Conservation (phyloP, 495 filamentous ascomycete species). For the Xylaria scruposa region DNA sequence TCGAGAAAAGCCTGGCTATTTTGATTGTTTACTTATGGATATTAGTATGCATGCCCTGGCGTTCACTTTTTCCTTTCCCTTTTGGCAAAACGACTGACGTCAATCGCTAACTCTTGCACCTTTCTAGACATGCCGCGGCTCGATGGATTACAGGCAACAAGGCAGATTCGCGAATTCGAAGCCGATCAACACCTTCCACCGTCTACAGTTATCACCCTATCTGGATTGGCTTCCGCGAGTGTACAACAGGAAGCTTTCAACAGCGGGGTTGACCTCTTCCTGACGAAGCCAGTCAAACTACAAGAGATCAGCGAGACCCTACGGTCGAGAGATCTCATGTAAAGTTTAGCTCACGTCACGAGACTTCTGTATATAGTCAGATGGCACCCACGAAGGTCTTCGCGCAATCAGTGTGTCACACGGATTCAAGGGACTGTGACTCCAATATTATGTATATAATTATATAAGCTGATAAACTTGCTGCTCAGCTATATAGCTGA, state of each 20-base stretch:
- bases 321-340: constrained; percentile 27
- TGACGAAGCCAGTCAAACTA: constrained; percentile 71
- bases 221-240: constrained; percentile 67
- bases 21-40: constrained; percentile 60
- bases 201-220: constrained; percentile 71
- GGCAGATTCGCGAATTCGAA: constrained; percentile 67
- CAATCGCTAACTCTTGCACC: background rate
- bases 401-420: no score
- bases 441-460: no score
- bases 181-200: constrained; percentile 32
- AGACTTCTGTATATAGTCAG: no score
- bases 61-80: no score
- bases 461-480: no score
- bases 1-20: constrained; percentile 35
- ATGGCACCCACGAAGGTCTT: no score
- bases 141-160: constrained; percentile 70
- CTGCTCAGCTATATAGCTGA: no score
- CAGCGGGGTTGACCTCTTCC: constrained; percentile 73
- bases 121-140: constrained; percentile 68
- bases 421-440: no score
- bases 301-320: constrained; percentile 41
- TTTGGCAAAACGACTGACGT: no score
- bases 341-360: background rate
- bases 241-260: constrained; percentile 71
- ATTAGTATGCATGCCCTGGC: constrained; percentile 45